Conservation (phyloP, 805 yeast genomes). For the Candida ponderosae region DNA sequence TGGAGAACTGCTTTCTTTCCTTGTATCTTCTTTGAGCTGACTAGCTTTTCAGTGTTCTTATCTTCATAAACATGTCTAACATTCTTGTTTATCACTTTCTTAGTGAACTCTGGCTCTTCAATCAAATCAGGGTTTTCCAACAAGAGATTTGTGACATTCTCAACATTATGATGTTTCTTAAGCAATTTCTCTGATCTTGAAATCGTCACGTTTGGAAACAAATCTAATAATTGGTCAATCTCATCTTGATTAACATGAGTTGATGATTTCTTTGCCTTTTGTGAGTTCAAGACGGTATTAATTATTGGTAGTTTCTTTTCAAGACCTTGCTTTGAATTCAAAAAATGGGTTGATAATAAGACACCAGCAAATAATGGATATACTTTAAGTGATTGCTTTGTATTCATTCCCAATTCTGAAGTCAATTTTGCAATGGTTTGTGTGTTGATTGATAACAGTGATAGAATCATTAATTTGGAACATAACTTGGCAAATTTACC, state of each 20-base stretch:
- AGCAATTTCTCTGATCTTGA: slow-evolving; percentile 43
- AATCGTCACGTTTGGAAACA: slow-evolving; percentile 58
- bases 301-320: slow-evolving; percentile 44
- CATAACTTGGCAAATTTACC: slow-evolving; percentile 40
- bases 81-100: slow-evolving; percentile 28
- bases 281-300: slow-evolving; percentile 25
- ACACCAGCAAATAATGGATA: slow-evolving; percentile 52
- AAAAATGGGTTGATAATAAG: slow-evolving; percentile 38
- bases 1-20: slow-evolving; percentile 8
- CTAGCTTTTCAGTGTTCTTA: slow-evolving; percentile 8
- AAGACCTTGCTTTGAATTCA: slow-evolving; percentile 41
- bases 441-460: slow-evolving; percentile 26
- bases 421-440: slow-evolving; percentile 25
- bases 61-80: slow-evolving; percentile 12
- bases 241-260: slow-evolving; percentile 21
- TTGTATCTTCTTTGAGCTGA: slow-evolving; percentile 8
- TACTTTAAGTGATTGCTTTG: slow-evolving; percentile 31
- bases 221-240: slow-evolving; percentile 35
- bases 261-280: too few relatives aligned
- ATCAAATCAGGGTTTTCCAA: slow-evolving; percentile 51
- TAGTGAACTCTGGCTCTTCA: slow-evolving; percentile 24
- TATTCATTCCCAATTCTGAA: slow-evolving; percentile 36
- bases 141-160: slow-evolving; percentile 45
- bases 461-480: slow-evolving; percentile 42
- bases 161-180: slow-evolving; percentile 41